These are phyloP conservation scores for Globisporangium carolinianum DNA, from an alignment of 352 stramenopile genomes.

Conservation along the genomic window DNA sequence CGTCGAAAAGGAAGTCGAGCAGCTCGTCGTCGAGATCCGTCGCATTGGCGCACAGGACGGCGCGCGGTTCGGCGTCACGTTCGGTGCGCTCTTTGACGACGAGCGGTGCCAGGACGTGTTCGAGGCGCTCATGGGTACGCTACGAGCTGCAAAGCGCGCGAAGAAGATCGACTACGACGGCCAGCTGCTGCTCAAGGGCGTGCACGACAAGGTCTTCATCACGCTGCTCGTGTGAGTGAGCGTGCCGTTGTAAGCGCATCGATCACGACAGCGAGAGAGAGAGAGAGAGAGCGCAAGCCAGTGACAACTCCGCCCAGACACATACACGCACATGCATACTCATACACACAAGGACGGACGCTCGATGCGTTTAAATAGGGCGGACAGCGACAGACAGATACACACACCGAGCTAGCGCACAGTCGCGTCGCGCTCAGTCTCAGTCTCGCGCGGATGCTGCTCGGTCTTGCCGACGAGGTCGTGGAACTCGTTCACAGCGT, in stretches of 20 bases:
- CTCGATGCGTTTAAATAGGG: too few species aligned
- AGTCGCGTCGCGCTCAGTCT: too few species aligned
- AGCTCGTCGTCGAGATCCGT: constrained; percentile 67
- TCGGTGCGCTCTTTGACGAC: constrained; percentile 81
- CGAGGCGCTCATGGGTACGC: constrained; percentile 78
- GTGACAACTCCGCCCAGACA: too few species aligned
- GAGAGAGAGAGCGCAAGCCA: constrained; percentile 1
- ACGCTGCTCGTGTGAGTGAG: constrained; percentile 33
- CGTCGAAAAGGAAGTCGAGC: constrained; percentile 64
- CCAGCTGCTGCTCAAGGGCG: constrained; percentile 78
- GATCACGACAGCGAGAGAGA: neutral
- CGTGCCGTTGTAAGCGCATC: too few species aligned
- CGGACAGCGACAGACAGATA: too few species aligned
- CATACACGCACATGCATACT: too few species aligned
- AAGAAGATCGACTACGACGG: constrained; percentile 78
- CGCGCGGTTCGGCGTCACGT: constrained; percentile 52
- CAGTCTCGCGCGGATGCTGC: neutral
- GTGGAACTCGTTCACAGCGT: constrained; percentile 56
- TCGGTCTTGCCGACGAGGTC: constrained; percentile 20
- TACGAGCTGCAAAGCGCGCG: constrained; percentile 66
- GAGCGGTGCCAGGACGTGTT: constrained; percentile 73
- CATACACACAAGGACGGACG: too few species aligned
- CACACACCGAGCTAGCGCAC: too few species aligned
- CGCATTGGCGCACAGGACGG: constrained; percentile 46
- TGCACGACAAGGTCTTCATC: constrained; percentile 76